Evolutionary conservation across 1,284 basidiomycete species (phyloP).

Genomic region (Ganoderma multipileum): DNA sequence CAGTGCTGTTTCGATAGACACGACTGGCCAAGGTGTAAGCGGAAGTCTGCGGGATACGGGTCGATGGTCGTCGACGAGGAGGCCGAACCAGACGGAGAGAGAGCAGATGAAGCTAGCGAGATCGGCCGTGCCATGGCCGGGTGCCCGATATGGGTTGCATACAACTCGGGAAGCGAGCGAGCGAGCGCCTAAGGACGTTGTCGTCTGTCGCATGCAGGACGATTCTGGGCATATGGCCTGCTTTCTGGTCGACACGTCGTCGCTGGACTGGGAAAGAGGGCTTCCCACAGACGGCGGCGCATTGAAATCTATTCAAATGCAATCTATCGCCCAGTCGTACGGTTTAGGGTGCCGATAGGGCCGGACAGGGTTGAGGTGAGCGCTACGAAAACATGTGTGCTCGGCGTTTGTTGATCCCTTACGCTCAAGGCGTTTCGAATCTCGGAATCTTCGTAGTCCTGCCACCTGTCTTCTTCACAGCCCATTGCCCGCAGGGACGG

Average conservation of each 20-base stretch:
- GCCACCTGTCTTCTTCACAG: conserved; percentile 24
- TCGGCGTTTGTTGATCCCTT: conserved; percentile 20
- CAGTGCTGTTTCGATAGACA: neutral
- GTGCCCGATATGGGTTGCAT: conserved; percentile 19
- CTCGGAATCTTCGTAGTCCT: conserved; percentile 2
- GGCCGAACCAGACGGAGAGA: neutral
- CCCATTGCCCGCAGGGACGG: conserved; percentile 11
- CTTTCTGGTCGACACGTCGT: neutral
- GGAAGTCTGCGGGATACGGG: neutral
- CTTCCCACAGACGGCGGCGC: neutral
- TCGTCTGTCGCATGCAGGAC: neutral
- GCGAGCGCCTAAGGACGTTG: neutral
- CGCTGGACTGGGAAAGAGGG: neutral
- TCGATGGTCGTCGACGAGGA: neutral
- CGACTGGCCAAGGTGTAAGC: neutral
- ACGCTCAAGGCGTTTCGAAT: conserved; percentile 21
- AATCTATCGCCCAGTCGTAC: conserved; percentile 8
- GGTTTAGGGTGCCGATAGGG: conserved; percentile 3
- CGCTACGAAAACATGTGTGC: conserved; percentile 14
- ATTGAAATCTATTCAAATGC: neutral
- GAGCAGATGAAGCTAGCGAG: conserved; percentile 2
- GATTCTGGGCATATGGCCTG: conserved; percentile 1
- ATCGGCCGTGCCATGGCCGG: conserved; percentile 11
- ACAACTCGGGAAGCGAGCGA: conserved; percentile 15
- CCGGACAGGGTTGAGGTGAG: conserved; percentile 8